phyloP scores from a whole-genome alignment of 1,284 basidiomycete genomes.

The Malassezia yamatoensis region DNA sequence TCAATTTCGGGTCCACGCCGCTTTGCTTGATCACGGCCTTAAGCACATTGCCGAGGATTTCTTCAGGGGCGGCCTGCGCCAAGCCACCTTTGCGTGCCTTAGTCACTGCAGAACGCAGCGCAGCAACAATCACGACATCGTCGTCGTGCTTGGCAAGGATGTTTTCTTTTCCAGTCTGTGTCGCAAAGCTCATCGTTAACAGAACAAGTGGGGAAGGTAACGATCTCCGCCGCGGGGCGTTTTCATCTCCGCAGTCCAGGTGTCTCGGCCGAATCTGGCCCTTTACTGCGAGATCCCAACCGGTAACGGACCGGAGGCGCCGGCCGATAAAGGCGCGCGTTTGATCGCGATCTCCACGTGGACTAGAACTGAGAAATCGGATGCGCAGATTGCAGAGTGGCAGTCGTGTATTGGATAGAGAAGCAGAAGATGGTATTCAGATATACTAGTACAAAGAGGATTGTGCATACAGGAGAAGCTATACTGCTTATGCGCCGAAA shows the following conservation, averaged over 20 bases:
- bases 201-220: background rate
- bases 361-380: too few relatives aligned
- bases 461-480: slow-evolving; percentile 1
- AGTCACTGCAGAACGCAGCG: slow-evolving; percentile 78
- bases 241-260: slow-evolving; percentile 3
- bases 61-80: slow-evolving; percentile 72
- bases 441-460: slow-evolving; percentile 18
- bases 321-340: too few relatives aligned
- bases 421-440: slow-evolving; percentile 11
- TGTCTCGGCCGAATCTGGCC: background rate
- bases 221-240: background rate
- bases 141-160: slow-evolving; percentile 38
- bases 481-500: slow-evolving; percentile 39
- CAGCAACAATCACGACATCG: slow-evolving; percentile 72
- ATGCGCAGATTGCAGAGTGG: too few relatives aligned
- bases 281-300: too few relatives aligned
- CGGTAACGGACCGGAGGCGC: too few relatives aligned
- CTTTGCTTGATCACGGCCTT: slow-evolving; percentile 48
- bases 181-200: slow-evolving; percentile 17
- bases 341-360: too few relatives aligned
- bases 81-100: slow-evolving; percentile 87
- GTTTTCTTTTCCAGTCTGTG: slow-evolving; percentile 10
- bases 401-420: too few relatives aligned
- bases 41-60: slow-evolving; percentile 64
- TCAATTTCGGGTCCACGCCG: slow-evolving; percentile 65